phyloP scores from a whole-genome alignment of 192 early-diverging fungal species.

The Coemansia guatemalensis region DNA sequence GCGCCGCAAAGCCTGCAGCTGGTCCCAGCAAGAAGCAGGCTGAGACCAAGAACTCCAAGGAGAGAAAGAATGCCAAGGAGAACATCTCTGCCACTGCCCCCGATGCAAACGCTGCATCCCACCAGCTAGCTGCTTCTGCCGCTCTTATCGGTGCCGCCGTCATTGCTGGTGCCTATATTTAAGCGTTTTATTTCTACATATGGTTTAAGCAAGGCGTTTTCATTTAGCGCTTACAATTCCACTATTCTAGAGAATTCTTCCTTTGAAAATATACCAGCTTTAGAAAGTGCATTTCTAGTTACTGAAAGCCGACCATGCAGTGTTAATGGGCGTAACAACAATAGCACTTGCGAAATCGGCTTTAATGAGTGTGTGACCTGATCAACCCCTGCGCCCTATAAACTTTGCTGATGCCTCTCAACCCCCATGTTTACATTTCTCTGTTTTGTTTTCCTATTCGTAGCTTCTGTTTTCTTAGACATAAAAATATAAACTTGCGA shows the following conservation, averaged over 20 bases:
- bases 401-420: not conserved
- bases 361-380: too few species aligned
- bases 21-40: slow-evolving; percentile 14
- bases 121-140: slow-evolving; percentile 41
- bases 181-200: not conserved
- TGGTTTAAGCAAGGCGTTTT: not conserved
- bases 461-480: slow-evolving; percentile 10
- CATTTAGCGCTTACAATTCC: not conserved
- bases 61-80: slow-evolving; percentile 34
- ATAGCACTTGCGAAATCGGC: too few species aligned
- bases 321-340: not conserved
- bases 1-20: slow-evolving; percentile 12
- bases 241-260: not conserved
- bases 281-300: not conserved
- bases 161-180: slow-evolving; percentile 38
- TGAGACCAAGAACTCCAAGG: slow-evolving; percentile 21
- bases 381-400: slow-evolving; percentile 3
- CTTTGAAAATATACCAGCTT: not conserved
- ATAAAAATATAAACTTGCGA: not conserved
- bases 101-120: slow-evolving; percentile 37
- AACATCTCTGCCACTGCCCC: slow-evolving; percentile 18
- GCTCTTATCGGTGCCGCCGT: slow-evolving; percentile 43
- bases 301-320: not conserved
- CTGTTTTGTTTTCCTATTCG: slow-evolving; percentile 3
- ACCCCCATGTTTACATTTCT: not conserved